These are phyloP conservation scores for Phytophthora pisi DNA, from an alignment of 352 stramenopile genomes.

Conservation along the genomic window DNA sequence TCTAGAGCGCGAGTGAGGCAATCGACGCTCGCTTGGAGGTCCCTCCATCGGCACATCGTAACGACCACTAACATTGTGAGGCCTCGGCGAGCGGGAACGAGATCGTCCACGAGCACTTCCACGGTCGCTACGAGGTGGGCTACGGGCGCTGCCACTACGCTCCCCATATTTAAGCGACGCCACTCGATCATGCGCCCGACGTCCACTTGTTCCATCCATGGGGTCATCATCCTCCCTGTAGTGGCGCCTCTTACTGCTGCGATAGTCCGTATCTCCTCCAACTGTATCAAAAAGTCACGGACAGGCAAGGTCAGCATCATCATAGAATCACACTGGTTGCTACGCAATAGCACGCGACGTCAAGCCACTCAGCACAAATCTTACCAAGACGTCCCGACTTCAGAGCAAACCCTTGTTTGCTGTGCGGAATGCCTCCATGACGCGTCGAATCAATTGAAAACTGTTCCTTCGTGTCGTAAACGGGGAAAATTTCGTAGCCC, in stretches of 20 bases:
- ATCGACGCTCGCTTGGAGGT: conserved; percentile 23
- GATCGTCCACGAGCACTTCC: conserved; percentile 33
- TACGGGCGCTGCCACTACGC: conserved; percentile 23
- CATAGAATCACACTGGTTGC: conserved; percentile 26
- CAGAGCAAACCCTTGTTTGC: conserved; percentile 53
- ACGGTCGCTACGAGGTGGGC: conserved; percentile 31
- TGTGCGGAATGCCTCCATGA: conserved; percentile 25
- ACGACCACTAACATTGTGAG: conserved; percentile 15
- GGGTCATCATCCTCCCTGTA: conserved; percentile 32
- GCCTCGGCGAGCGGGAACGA: conserved; percentile 37
- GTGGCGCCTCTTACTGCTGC: conserved; percentile 27
- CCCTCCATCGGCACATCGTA: conserved; percentile 13
- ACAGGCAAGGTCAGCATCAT: conserved; percentile 21
- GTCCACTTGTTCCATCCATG: conserved; percentile 26
- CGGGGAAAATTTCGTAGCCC: conserved; percentile 60
- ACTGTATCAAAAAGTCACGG: conserved; percentile 32
- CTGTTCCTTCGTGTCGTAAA: conserved; percentile 78
- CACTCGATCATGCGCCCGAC: conserved; percentile 28
- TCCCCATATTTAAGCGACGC: conserved; percentile 34
- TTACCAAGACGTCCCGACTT: conserved; percentile 65
- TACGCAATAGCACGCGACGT: conserved; percentile 22
- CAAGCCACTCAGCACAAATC: conserved; percentile 25
- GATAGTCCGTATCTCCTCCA: conserved; percentile 34
- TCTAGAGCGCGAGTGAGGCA: conserved; percentile 35
- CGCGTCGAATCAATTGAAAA: conserved; percentile 56